Percentiles rank a stretch among this genome's conserved stretches.
Evolutionary conservation across 805 yeast genomes (phyloP).

Genomic region (Saturnispora hagleri): DNA sequence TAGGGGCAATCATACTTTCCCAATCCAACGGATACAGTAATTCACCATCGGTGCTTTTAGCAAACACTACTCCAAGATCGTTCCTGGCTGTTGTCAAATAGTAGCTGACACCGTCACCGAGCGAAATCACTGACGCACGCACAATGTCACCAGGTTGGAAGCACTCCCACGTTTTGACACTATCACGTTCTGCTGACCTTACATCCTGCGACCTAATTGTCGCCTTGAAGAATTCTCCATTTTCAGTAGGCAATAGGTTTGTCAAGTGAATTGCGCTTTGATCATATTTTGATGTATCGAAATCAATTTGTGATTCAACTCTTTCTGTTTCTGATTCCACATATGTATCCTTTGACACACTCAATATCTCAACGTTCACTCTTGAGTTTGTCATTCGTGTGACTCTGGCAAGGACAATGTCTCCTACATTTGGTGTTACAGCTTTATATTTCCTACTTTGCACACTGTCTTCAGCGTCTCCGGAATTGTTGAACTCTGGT

Average conservation of each 20-base stretch:
- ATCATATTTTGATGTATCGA: constrained; percentile 3
- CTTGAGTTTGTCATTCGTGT: constrained; percentile 58
- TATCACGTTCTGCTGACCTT: constrained; percentile 84
- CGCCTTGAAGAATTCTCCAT: constrained; percentile 86
- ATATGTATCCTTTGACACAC: constrained; percentile 19
- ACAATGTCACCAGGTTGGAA: constrained; percentile 91
- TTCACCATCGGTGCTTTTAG: constrained; percentile 54
- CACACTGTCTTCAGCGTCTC: not conserved
- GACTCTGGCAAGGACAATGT: constrained; percentile 69
- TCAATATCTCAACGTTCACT: constrained; percentile 66
- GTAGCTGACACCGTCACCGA: constrained; percentile 92
- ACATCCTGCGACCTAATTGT: constrained; percentile 81
- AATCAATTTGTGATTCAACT: constrained; percentile 4
- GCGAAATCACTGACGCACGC: constrained; percentile 69
- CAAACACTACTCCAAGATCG: constrained; percentile 90
- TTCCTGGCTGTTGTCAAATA: constrained; percentile 83
- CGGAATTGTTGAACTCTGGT: constrained; percentile 8
- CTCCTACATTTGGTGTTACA: constrained; percentile 76
- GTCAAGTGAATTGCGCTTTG: constrained; percentile 13
- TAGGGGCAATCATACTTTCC: constrained; percentile 84
- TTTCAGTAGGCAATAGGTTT: constrained; percentile 48
- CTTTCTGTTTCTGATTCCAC: constrained; percentile 3
- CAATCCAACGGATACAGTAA: constrained; percentile 87
- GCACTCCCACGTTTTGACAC: constrained; percentile 66
- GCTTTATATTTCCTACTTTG: constrained; percentile 10